A percentile compares a stretch with the other conserved stretches of the same genome.
These are phyloP conservation scores for Russula vinacea DNA, from an alignment of 768 basidiomycete genomes.

Conservation along the genomic window DNA sequence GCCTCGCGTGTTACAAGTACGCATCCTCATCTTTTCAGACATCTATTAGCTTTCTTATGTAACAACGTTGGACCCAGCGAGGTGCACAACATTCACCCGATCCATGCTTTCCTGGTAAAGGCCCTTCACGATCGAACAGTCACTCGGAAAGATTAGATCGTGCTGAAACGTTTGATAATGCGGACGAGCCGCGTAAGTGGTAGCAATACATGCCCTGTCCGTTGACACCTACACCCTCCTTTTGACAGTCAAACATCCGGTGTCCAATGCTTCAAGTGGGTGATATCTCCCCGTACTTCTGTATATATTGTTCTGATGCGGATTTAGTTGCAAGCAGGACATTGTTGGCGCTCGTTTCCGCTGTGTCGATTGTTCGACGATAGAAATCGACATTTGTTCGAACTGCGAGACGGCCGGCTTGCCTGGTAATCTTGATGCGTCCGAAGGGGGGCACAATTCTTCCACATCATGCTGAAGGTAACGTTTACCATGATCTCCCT, in stretches of 20 bases:
- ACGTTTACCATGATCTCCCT: not conserved
- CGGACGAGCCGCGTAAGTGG: slow-evolving; percentile 27
- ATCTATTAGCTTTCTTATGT: slow-evolving; percentile 8
- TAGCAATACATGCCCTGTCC: slow-evolving; percentile 1
- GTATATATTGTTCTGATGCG: slow-evolving; percentile 10
- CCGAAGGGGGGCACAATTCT: slow-evolving; percentile 73
- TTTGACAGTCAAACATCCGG: slow-evolving; percentile 28
- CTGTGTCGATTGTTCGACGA: slow-evolving; percentile 68
- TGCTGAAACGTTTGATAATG: slow-evolving; percentile 23
- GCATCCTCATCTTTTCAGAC: slow-evolving; percentile 22
- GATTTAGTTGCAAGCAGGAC: slow-evolving; percentile 72
- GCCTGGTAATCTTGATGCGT: slow-evolving; percentile 75
- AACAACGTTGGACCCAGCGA: slow-evolving; percentile 47
- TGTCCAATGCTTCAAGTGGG: slow-evolving; percentile 29
- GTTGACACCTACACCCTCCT: not conserved
- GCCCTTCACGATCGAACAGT: slow-evolving; percentile 40
- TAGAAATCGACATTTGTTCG: slow-evolving; percentile 69
- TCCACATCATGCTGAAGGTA: slow-evolving; percentile 94
- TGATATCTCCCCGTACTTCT: not conserved
- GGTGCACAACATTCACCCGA: slow-evolving; percentile 89
- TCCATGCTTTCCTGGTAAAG: slow-evolving; percentile 79
- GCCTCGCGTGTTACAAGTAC: slow-evolving; percentile 79
- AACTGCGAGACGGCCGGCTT: slow-evolving; percentile 86
- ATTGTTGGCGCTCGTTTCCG: slow-evolving; percentile 92
- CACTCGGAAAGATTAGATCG: slow-evolving; percentile 39